Percentiles rank a stretch among this genome's conserved stretches.
phyloP scores from a whole-genome alignment of 2,329 filamentous ascomycete genomes.

The Colletotrichum cordylinicola region DNA sequence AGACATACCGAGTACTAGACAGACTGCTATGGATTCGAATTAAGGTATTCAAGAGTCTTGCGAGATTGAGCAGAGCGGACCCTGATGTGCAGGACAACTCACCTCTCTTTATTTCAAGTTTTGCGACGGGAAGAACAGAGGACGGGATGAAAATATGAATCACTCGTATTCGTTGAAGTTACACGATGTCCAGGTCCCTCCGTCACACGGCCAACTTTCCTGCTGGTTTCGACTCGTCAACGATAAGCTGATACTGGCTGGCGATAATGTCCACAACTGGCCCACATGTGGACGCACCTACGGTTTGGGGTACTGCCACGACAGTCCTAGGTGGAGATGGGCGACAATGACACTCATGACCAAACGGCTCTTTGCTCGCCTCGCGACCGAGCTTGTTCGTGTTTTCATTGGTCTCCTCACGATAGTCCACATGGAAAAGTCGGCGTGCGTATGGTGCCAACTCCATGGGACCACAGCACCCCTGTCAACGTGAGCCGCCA shows the following conservation, averaged over 20 bases:
- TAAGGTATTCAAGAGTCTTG: not conserved
- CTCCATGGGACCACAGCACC: not conserved
- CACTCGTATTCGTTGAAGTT: accelerated
- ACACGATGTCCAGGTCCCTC: accelerated
- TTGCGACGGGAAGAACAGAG: accelerated
- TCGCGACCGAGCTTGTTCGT: not conserved
- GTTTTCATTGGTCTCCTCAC: not conserved
- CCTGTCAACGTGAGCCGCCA: not conserved
- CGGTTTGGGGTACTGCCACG: not conserved
- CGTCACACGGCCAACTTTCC: not conserved
- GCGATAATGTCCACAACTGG: not conserved
- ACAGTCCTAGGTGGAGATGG: not conserved
- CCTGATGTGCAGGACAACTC: not conserved
- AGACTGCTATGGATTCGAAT: not conserved
- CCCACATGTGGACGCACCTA: not conserved
- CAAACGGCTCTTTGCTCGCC: not conserved
- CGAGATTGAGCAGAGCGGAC: accelerated
- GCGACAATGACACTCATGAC: not conserved
- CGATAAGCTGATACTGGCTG: not conserved
- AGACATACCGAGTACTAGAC: not conserved
- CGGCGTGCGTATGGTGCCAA: not conserved
- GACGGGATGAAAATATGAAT: not conserved
- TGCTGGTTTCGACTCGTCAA: not conserved
- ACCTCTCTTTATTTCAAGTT: not conserved
- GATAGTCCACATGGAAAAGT: not conserved